Base-by-base conservation (phyloP, 352 stramenopile species). In the Pythium coloratum region DNA sequence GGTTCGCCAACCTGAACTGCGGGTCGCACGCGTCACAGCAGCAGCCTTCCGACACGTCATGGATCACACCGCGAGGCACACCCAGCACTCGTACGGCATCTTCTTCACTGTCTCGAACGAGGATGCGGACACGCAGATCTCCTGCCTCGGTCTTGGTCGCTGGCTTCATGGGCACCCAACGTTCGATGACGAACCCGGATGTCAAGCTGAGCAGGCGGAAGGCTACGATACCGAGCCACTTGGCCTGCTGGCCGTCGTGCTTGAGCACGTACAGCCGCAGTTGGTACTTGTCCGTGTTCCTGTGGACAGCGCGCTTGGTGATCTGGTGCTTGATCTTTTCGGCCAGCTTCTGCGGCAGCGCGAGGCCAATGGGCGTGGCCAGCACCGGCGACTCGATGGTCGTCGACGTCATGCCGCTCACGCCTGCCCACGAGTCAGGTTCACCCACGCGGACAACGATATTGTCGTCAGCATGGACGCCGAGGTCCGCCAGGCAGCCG, bases 1-100 rank as follows among this genome's bases (percentile, higher is more conserved):
- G 64, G 13, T 71, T 71, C 13, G 57, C 58, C 26, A 62, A n/a
- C 28, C 40, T 20, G 36, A 71, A 71, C 20, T 66, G 14, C 28
- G 64, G 64, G 20, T 72, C 66, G 28, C 66, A 72, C 7, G 36
- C 44, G n/a, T 67, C 54, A 38, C 66, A 72, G 53, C 66, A 72
- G 66, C 66, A 72, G 51, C 55, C 46, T 59, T 72, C 66, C 18
- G 56, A 26, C 8, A 26, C 63, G 55, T 10, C 33, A n/a, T 20
- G 14, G 20, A 42, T 16, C 3, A 28, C 28, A 32, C 16, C 10
- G 33, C 24, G 18, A 38, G 12, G 5, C 24, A 38, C 28, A 6
- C 5, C 40, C 4, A 72, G 55, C 53, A 67, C 54, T 14, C 59
- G 51, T 2, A 44, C 18, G 13, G 46, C 66, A 18, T 66, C 66